Percentiles rank a stretch among this genome's conserved stretches.
phyloP scores from a whole-genome alignment of 1,139 yeast species.

The Saccharomyces hybrid region DNA sequence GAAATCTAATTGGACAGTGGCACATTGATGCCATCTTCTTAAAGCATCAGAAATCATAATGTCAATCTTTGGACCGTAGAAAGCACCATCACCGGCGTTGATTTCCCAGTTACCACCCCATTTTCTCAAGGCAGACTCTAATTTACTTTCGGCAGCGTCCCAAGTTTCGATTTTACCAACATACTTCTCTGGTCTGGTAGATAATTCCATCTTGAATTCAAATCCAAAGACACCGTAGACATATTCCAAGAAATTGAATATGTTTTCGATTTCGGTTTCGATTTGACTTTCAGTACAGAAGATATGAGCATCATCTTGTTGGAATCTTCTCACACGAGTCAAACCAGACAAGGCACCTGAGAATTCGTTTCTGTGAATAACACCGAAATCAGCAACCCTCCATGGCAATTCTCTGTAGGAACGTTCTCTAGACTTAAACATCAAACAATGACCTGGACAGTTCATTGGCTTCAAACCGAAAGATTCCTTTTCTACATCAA shows the following conservation, averaged over 20 bases:
- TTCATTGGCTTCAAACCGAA: conserved; percentile 96
- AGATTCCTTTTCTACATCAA: conserved; percentile 85
- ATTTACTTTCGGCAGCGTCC: conserved; percentile 76
- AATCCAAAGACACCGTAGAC: conserved; percentile 83
- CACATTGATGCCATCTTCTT: conserved; percentile 95
- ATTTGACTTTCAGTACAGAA: conserved; percentile 90
- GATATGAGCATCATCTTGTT: conserved; percentile 97
- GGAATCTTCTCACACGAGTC: conserved; percentile 95
- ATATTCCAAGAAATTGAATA: conserved; percentile 69
- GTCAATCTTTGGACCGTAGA: conserved; percentile 98
- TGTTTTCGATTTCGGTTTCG: conserved; percentile 67
- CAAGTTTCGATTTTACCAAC: conserved; percentile 84
- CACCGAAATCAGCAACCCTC: conserved; percentile 95
- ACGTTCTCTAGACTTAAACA: conserved; percentile 80
- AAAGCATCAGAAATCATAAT: conserved; percentile 86
- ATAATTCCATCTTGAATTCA: conserved; percentile 79
- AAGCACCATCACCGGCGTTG: conserved; percentile 96
- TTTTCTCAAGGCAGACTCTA: conserved; percentile 63
- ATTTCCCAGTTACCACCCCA: conserved; percentile 85
- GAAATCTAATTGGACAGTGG: conserved; percentile 95
- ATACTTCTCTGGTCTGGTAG: conserved; percentile 89
- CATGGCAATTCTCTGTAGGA: conserved; percentile 92
- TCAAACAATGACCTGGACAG: conserved; percentile 95
- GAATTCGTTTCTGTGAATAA: conserved; percentile 89
- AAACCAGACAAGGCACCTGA: conserved; percentile 86